A percentile compares a stretch with the other conserved stretches of the same genome.
phyloP scores from a whole-genome alignment of 768 basidiomycete species.

The Sarcomyxa edulis region DNA sequence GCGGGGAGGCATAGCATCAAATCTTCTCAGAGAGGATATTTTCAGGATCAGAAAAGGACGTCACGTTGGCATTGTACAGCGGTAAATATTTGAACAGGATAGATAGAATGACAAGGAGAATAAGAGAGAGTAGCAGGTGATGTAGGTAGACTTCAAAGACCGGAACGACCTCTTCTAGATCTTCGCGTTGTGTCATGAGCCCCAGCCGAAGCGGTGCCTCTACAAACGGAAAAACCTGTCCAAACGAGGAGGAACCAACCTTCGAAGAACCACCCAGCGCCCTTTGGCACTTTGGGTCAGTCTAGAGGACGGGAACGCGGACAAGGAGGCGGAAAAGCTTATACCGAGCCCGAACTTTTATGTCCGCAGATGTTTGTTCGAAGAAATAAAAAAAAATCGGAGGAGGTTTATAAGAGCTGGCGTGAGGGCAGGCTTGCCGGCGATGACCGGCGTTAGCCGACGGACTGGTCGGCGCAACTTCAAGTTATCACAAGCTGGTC shows the following conservation, averaged over 20 bases:
- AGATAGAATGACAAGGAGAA: no score
- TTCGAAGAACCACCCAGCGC: slow-evolving; percentile 25
- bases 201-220: slow-evolving; percentile 71
- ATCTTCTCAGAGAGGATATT: no score
- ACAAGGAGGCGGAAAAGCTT: slow-evolving; percentile 81
- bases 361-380: slow-evolving; percentile 81
- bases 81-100: no score
- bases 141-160: slow-evolving; percentile 2
- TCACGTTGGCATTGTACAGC: no score
- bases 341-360: slow-evolving; percentile 88
- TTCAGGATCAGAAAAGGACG: no score
- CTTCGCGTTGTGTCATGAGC: slow-evolving; percentile 54
- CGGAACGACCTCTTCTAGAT: slow-evolving; percentile 19
- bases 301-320: slow-evolving; percentile 95
- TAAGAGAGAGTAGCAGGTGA: no score
- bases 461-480: no score
- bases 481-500: no score
- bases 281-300: slow-evolving; percentile 27
- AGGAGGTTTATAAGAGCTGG: slow-evolving; percentile 14
- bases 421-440: no score
- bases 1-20: no score
- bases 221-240: slow-evolving; percentile 35
- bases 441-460: no score
- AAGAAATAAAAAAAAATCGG: slow-evolving; percentile 14
- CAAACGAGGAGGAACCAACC: slow-evolving; percentile 31